A percentile compares a stretch with the other conserved stretches of the same genome.
phyloP scores from a whole-genome alignment of 208 protist species.

The Trypanosoma brucei region DNA sequence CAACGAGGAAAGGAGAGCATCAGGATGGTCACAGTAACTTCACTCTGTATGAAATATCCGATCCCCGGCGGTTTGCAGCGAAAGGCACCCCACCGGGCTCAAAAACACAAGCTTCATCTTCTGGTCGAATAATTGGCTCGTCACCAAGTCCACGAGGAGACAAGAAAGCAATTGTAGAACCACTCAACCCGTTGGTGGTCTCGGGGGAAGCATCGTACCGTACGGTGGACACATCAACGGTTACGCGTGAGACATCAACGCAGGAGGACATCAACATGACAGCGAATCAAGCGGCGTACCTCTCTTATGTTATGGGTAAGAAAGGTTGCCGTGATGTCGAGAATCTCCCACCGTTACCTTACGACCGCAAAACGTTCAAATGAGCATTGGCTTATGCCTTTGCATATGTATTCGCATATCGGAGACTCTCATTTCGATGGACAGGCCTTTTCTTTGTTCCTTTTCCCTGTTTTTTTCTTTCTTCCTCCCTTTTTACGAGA shows the following conservation, averaged over 20 bases:
- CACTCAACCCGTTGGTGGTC: background rate
- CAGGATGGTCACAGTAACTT: background rate
- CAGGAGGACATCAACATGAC: conserved; percentile 40
- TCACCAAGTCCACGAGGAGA: background rate
- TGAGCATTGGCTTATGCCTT: background rate
- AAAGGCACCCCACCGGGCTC: background rate
- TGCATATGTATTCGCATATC: no score
- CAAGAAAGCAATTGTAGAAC: background rate
- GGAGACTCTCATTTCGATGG: no score
- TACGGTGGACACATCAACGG: background rate
- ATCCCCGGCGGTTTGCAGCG: background rate
- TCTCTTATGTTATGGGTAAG: conserved; percentile 45
- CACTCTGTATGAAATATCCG: background rate
- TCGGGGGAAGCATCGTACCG: background rate
- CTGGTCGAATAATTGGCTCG: background rate
- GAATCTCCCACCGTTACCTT: conserved; percentile 47
- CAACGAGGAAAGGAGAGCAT: background rate
- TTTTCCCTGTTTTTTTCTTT: no score
- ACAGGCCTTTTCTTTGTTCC: no score
- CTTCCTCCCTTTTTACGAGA: no score
- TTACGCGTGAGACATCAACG: background rate
- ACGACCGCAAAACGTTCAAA: conserved; percentile 26
- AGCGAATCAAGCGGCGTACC: conserved; percentile 51
- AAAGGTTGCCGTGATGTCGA: conserved; percentile 40
- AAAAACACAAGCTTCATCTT: background rate